Conservation (phyloP, 2,329 filamentous ascomycete genomes). For the Nigrospora sphaerica region DNA sequence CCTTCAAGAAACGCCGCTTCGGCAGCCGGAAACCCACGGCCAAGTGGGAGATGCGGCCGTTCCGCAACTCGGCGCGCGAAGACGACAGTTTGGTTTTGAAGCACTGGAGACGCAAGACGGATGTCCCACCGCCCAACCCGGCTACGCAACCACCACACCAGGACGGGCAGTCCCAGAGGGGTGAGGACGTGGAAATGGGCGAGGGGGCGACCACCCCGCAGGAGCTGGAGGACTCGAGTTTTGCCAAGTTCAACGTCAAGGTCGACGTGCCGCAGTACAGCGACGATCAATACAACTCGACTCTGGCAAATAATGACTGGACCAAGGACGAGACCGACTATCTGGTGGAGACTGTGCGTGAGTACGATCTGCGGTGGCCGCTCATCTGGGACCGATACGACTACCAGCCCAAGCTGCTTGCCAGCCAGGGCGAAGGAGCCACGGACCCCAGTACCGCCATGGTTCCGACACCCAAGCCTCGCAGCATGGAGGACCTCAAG, state of each 20-base stretch:
- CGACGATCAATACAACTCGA: constrained; percentile 76
- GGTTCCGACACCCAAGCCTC: constrained; percentile 42
- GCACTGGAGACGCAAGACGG: constrained; percentile 72
- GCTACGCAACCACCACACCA: constrained; percentile 5
- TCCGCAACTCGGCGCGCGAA: constrained; percentile 69
- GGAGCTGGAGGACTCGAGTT: constrained; percentile 52
- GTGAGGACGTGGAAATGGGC: constrained; percentile 13
- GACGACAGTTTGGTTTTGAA: constrained; percentile 61
- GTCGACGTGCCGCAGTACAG: constrained; percentile 75
- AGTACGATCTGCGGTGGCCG: constrained; percentile 85
- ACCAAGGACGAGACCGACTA: constrained; percentile 92
- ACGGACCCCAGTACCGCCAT: constrained; percentile 45
- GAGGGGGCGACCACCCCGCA: constrained; percentile 18
- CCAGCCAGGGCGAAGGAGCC: constrained; percentile 33
- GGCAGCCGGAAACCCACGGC: constrained; percentile 48
- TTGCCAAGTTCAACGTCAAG: constrained; percentile 83
- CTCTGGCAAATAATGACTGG: constrained; percentile 73
- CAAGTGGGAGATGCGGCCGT: constrained; percentile 62
- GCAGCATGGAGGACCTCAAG: constrained; percentile 87
- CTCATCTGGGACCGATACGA: constrained; percentile 92
- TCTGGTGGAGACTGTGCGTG: constrained; percentile 64
- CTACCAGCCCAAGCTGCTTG: constrained; percentile 44
- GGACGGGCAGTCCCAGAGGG: constrained; percentile 11
- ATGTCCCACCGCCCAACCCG: constrained; percentile 14
- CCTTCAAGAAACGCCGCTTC: constrained; percentile 53